A percentile compares a stretch with the other conserved stretches of the same genome.
Conservation (phyloP, 345 rosid species). For the Heritiera fomes region DNA sequence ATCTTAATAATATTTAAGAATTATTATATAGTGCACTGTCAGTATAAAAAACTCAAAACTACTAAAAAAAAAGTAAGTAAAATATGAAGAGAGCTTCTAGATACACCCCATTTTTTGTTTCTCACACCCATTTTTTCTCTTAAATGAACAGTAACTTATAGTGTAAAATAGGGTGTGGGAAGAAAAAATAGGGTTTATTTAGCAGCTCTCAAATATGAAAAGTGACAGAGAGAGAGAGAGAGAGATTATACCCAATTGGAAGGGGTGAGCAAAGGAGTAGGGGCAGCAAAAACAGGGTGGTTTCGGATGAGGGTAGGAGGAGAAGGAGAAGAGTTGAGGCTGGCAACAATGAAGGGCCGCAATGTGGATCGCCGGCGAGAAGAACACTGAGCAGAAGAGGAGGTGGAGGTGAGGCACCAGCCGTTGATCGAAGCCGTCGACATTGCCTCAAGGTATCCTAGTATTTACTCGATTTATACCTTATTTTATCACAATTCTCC, state of each 20-base stretch:
- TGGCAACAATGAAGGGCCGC: slow-evolving; percentile 42
- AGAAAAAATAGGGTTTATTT: too few species aligned
- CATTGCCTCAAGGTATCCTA: slow-evolving; percentile 45
- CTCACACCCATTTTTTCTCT: too few species aligned
- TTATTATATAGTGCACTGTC: too few species aligned
- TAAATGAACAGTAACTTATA: too few species aligned
- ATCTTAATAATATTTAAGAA: too few species aligned
- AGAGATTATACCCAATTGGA: slow-evolving; percentile 33
- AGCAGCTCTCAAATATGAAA: too few species aligned
- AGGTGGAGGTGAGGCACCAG: slow-evolving; percentile 52
- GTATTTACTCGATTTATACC: slow-evolving; percentile 33
- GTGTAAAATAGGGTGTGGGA: too few species aligned
- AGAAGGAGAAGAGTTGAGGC: slow-evolving; percentile 37
- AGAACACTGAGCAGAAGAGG: slow-evolving; percentile 37
- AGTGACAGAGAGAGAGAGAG: background rate
- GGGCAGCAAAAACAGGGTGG: slow-evolving; percentile 76
- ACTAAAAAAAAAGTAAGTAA: too few species aligned
- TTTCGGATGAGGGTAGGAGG: slow-evolving; percentile 68
- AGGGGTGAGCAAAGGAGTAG: slow-evolving; percentile 65
- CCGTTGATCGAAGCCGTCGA: slow-evolving; percentile 76
- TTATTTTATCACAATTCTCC: background rate
- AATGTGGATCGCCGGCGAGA: slow-evolving; percentile 38
- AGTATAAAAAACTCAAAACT: too few species aligned
- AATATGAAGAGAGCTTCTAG: too few species aligned
- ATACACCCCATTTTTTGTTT: too few species aligned